Conservation (phyloP, 1,139 yeast species). For the Wickerhamomyces sp. region DNA sequence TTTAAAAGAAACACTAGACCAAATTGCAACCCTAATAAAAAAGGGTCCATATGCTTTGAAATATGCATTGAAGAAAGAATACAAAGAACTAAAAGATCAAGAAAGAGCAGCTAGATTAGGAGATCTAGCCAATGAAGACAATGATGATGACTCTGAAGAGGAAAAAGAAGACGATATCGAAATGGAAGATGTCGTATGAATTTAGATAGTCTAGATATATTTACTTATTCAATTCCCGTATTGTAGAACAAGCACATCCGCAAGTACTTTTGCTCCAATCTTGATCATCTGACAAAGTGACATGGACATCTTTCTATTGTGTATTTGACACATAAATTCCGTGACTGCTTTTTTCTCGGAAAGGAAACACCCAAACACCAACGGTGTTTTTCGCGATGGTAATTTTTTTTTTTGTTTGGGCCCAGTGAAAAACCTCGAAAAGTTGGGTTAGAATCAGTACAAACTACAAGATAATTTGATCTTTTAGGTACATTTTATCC, state of each 20-base stretch:
- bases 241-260: too few relatives aligned
- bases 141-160: slow-evolving; percentile 39
- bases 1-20: slow-evolving; percentile 84
- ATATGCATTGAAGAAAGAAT: slow-evolving; percentile 87
- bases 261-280: too few relatives aligned
- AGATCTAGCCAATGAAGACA: slow-evolving; percentile 48
- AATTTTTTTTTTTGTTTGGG: background rate
- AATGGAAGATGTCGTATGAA: slow-evolving; percentile 34
- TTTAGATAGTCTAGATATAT: too few relatives aligned
- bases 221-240: too few relatives aligned
- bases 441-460: background rate
- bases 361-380: slow-evolving; percentile 10
- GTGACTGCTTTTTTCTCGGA: slow-evolving; percentile 11
- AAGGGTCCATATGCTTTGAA: slow-evolving; percentile 96
- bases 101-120: slow-evolving; percentile 68
- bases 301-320: too few relatives aligned
- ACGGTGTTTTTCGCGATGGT: background rate
- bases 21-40: slow-evolving; percentile 83
- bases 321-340: slow-evolving; percentile 5
- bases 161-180: slow-evolving; percentile 36
- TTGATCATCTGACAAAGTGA: too few relatives aligned
- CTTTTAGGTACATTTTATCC: background rate
- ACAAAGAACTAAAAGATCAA: slow-evolving; percentile 72
- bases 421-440: slow-evolving; percentile 1
- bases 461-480: too few relatives aligned